Conservation (phyloP, 345 rosid species). For the Orychophragmus violaceus region DNA sequence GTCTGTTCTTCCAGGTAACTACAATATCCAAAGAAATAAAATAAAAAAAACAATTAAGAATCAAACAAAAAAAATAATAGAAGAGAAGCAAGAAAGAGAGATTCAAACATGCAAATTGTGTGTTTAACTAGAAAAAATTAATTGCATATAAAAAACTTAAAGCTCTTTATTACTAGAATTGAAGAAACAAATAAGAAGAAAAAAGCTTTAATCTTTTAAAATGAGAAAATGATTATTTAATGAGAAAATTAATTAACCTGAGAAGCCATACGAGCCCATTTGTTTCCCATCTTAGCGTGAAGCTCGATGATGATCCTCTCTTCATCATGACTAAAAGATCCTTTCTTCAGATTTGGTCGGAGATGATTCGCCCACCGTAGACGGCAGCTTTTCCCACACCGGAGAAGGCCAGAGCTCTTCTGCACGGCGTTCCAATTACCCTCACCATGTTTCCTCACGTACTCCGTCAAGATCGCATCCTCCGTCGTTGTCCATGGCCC, state of each 20-base stretch:
- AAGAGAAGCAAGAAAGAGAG: slow-evolving; percentile 3
- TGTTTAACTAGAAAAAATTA: background rate
- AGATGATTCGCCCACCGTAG: slow-evolving; percentile 92
- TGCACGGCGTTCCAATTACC: slow-evolving; percentile 84
- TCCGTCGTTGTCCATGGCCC: slow-evolving; percentile 86
- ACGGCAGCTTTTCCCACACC: slow-evolving; percentile 88
- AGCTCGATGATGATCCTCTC: slow-evolving; percentile 66
- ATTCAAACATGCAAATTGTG: slow-evolving; percentile 13
- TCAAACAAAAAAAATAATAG: background rate
- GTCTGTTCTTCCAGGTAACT: slow-evolving; percentile 88
- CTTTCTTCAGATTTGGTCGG: slow-evolving; percentile 79
- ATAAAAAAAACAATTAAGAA: background rate
- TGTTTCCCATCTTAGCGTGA: slow-evolving; percentile 75
- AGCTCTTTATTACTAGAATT: background rate
- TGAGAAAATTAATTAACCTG: slow-evolving; percentile 40
- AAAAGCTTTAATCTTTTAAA: background rate
- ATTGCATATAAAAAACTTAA: background rate
- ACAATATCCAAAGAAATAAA: background rate
- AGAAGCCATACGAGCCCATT: slow-evolving; percentile 96
- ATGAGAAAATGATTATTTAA: background rate
- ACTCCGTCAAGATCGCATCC: slow-evolving; percentile 63
- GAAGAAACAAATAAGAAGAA: background rate
- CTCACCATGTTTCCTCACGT: slow-evolving; percentile 70
- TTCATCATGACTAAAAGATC: slow-evolving; percentile 61
- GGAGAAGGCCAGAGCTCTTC: slow-evolving; percentile 59